Evolutionary conservation across 768 basidiomycete species (phyloP).

Genomic region (Lactarius trivialis): DNA sequence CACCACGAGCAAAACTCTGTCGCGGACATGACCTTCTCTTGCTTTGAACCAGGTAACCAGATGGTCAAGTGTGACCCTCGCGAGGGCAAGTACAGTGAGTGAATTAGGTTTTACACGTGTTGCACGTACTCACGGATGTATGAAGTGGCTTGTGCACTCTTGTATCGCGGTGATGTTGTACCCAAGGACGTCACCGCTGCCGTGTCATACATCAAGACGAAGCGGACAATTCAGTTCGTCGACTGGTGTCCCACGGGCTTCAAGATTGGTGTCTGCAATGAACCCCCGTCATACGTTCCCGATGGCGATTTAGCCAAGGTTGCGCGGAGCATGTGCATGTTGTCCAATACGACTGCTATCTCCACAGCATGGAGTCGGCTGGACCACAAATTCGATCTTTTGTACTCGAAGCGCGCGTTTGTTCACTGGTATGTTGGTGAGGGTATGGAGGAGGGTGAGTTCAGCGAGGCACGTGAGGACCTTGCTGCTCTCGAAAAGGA

Average conservation of each 20-base stretch:
- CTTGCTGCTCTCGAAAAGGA: constrained; percentile 99
- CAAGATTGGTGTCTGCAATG: constrained; percentile 75
- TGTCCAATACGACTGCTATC: constrained; percentile 70
- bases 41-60: constrained; percentile 73
- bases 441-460: constrained; percentile 90
- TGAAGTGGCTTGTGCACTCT: constrained; percentile 57
- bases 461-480: constrained; percentile 98
- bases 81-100: constrained; percentile 69
- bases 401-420: constrained; percentile 58
- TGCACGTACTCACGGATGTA: background rate
- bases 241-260: constrained; percentile 78
- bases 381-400: constrained; percentile 75
- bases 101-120: background rate
- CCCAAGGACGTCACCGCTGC: constrained; percentile 76
- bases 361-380: constrained; percentile 67
- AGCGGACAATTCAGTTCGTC: constrained; percentile 73
- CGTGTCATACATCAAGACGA: constrained; percentile 68
- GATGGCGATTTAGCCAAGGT: constrained; percentile 74
- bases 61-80: constrained; percentile 78
- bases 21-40: constrained; percentile 64
- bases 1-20: constrained; percentile 67
- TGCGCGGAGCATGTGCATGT: constrained; percentile 69
- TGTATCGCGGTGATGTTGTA: constrained; percentile 73
- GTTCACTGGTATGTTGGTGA: constrained; percentile 67
- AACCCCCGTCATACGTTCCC: constrained; percentile 67